Conservation (phyloP, 2,329 filamentous ascomycete genomes). For the Gaeumannomyces tritici region DNA sequence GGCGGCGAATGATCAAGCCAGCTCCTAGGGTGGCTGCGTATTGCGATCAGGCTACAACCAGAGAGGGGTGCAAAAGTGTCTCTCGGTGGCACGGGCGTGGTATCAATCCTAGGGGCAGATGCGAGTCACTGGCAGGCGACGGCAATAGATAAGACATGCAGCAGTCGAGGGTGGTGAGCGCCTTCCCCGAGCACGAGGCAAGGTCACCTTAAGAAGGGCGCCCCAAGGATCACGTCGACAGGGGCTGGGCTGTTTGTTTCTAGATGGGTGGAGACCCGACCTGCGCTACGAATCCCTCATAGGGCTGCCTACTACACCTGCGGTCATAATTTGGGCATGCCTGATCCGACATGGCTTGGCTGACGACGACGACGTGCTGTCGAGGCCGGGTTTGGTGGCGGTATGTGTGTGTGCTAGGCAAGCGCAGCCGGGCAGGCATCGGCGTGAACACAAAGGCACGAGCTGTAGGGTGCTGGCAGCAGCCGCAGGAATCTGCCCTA, state of each 20-base stretch:
- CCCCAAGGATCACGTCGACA: not conserved
- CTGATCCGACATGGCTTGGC: not conserved
- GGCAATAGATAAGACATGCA: not conserved
- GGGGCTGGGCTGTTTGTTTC: no score
- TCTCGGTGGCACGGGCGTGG: not conserved
- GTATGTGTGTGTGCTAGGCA: not conserved
- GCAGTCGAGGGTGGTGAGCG: not conserved
- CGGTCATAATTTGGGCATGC: not conserved
- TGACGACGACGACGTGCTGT: not conserved
- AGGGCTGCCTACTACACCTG: not conserved
- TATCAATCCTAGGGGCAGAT: not conserved
- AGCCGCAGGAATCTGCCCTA: not conserved
- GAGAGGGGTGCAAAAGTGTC: not conserved
- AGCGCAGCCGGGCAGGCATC: not conserved
- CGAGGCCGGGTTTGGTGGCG: not conserved
- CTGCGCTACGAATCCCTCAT: not conserved
- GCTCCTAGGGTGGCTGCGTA: not conserved
- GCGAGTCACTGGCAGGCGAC: not conserved
- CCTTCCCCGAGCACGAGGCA: not conserved
- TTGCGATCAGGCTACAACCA: not conserved
- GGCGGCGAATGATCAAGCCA: not conserved
- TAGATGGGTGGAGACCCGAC: not conserved
- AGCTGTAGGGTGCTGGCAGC: no score
- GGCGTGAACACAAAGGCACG: not conserved
- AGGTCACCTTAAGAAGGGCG: not conserved